A percentile compares a stretch with the other conserved stretches of the same genome.
phyloP scores from a whole-genome alignment of 75 land plant genomes.

The Cunninghamia lanceolata region DNA sequence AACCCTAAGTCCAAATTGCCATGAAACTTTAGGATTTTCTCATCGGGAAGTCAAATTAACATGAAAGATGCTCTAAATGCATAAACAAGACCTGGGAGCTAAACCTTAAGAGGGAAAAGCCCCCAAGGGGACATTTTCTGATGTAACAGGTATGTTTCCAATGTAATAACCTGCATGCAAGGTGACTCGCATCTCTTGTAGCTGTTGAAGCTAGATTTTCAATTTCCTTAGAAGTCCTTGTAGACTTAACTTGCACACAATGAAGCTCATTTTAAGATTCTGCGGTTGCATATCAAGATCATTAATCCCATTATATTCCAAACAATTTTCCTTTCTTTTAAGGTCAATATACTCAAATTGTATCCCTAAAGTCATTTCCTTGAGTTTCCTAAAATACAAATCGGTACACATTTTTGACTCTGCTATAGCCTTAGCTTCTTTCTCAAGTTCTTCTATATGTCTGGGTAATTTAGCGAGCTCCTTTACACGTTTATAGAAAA shows the following conservation, averaged over 20 bases:
- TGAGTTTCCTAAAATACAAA: not conserved
- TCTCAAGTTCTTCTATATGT: not conserved
- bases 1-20: too few relatives aligned
- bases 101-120: too few relatives aligned
- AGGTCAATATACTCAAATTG: not conserved
- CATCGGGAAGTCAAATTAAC: too few relatives aligned
- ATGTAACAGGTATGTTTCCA: too few relatives aligned
- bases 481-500: not conserved
- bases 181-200: not conserved
- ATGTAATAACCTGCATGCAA: too few relatives aligned
- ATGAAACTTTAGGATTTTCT: too few relatives aligned
- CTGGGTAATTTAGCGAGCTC: not conserved
- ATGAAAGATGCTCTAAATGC: too few relatives aligned
- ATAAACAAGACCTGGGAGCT: too few relatives aligned
- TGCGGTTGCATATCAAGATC: not conserved
- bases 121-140: too few relatives aligned
- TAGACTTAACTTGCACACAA: not conserved
- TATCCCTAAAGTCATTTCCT: slow-evolving; percentile 1
- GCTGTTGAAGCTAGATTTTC: not conserved
- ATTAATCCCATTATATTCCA: not conserved
- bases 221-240: not conserved
- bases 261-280: not conserved
- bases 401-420: not conserved
- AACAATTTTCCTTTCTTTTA: slow-evolving; percentile 2
- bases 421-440: not conserved